Evolutionary conservation across 768 basidiomycete genomes (phyloP), one percentile per base, ranked within the genome.

Genomic region (Kwoniella newhampshirensis): DNA sequence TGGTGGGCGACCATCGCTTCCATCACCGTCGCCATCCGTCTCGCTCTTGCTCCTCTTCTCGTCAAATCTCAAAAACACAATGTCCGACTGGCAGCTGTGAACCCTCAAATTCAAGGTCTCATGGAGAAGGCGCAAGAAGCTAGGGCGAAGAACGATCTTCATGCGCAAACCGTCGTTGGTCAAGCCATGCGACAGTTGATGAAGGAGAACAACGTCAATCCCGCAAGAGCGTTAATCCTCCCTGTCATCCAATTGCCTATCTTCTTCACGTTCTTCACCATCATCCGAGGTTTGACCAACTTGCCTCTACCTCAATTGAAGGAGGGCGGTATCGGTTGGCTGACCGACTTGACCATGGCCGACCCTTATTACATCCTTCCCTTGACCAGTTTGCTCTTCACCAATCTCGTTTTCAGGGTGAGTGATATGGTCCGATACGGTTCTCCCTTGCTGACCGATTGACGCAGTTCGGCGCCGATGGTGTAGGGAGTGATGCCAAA

Each of bases 201-300:
- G 71, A 74, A 80, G 56, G 81, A 85, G 51, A 82, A 87, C 7
- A 84, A 86, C 23, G 84, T 89, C 44, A 83, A 81, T 63, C 81
- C 87, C 54, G 60, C 78, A 13, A 79, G 80, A 37, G 78, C 85
- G 60, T 60, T 87, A n/a, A 48, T 84, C 15, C 78, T 81, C 52
- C 83, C 84, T 7, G 56, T 91, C 52, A 65, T 86, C 0, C 91
- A 94, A 75, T 71, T 91, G 20, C 85, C 89, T 1, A 79, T 91
- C 40, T 86, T 87, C 43, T 77, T 96, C 28, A 85, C 86, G 13
- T 77, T 89, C 78, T 98, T 98, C 81, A 86, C 91, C 63, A 89
- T 83, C 17, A 73, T 94, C 53, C 84, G 84, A 76, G 79, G 78
- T 44, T 81, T 98, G 80, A 85, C 86, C 64, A 79, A 81, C 46